These are phyloP conservation scores for Cytauxzoon felis DNA, from an alignment of 169 alveolate genomes.

Conservation along the genomic window DNA sequence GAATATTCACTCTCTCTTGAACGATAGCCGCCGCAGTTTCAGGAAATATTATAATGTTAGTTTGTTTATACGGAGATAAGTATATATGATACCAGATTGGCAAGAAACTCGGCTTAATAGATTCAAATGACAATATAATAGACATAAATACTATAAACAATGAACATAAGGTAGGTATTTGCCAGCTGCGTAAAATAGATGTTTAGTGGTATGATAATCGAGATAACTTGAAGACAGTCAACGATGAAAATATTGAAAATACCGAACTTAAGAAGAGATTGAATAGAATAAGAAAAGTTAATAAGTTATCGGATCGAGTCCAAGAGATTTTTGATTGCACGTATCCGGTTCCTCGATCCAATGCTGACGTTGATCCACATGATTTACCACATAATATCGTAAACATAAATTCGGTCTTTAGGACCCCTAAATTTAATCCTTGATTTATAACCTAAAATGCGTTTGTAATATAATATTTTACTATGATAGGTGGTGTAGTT, in stretches of 20 bases:
- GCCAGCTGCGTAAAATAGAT: not conserved
- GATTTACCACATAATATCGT: too few relatives aligned
- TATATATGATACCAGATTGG: constrained; percentile 38
- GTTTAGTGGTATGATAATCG: constrained; percentile 27
- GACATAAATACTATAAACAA: constrained; percentile 2
- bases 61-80: not conserved
- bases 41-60: constrained; percentile 65
- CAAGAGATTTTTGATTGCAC: not conserved
- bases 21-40: constrained; percentile 64
- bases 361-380: too few relatives aligned
- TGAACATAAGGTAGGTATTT: not conserved
- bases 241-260: not conserved
- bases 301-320: not conserved
- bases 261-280: not conserved
- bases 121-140: constrained; percentile 62
- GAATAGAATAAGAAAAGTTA: not conserved
- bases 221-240: constrained; percentile 7
- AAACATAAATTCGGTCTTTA: not conserved
- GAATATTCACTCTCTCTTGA: constrained; percentile 64
- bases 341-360: too few relatives aligned
- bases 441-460: not conserved
- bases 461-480: not conserved
- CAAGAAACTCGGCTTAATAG: constrained; percentile 64
- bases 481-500: too few relatives aligned
- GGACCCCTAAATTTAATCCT: constrained; percentile 16